phyloP scores from a whole-genome alignment of 306 rosid genomes.

The Cicer arietinum region DNA sequence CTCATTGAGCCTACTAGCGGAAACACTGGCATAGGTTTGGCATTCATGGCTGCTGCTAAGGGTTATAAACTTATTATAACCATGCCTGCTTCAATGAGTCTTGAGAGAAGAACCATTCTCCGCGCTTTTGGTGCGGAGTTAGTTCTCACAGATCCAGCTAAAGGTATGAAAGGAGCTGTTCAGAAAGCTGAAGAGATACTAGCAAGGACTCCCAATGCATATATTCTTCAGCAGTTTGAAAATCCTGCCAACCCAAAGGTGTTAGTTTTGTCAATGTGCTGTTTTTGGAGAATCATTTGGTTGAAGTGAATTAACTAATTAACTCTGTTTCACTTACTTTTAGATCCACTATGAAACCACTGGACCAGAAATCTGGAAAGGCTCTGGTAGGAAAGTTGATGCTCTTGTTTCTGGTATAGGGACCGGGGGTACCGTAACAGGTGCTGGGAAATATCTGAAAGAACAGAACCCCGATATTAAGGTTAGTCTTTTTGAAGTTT shows the following conservation, averaged over 20 bases:
- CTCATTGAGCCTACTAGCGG: constrained; percentile 88
- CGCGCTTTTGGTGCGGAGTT: constrained; percentile 82
- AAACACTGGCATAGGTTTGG: constrained; percentile 84
- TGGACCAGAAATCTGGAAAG: constrained; percentile 93
- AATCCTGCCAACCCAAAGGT: constrained; percentile 92
- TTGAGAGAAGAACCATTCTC: constrained; percentile 83
- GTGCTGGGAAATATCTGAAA: constrained; percentile 84
- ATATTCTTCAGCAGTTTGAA: constrained; percentile 85
- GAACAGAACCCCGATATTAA: constrained; percentile 82
- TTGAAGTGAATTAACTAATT: constrained; percentile 32
- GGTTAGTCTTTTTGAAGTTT: constrained; percentile 52
- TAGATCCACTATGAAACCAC: constrained; percentile 85
- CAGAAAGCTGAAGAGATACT: constrained; percentile 83
- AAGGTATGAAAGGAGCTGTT: constrained; percentile 87
- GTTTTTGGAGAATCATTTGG: constrained; percentile 16
- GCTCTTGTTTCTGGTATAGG: constrained; percentile 94
- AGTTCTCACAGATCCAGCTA: constrained; percentile 85
- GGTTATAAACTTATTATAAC: constrained; percentile 78
- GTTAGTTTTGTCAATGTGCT: constrained; percentile 12
- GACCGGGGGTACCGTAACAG: constrained; percentile 93
- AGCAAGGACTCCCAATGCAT: constrained; percentile 73
- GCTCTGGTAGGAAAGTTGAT: constrained; percentile 75
- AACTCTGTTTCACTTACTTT: neutral
- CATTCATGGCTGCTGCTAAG: constrained; percentile 88
- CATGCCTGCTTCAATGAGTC: constrained; percentile 91